These are phyloP conservation scores for Ganoderma leucocontextum DNA, from an alignment of 1,284 basidiomycete species.

Conservation along the genomic window DNA sequence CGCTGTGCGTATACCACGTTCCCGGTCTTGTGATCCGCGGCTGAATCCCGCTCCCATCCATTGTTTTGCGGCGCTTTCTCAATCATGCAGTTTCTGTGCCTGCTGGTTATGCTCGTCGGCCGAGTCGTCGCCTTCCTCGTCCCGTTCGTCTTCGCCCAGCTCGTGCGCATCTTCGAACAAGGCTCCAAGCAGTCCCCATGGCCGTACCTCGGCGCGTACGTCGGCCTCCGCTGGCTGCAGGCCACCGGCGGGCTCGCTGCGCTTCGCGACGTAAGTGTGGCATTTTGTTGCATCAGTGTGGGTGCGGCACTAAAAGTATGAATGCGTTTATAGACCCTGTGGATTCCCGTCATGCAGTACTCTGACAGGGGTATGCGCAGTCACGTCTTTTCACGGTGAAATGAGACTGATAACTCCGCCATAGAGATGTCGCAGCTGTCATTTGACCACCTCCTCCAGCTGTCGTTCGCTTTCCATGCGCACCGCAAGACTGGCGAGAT, in stretches of 20 bases:
- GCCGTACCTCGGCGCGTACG: conserved; percentile 70
- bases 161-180: conserved; percentile 69
- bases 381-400: background rate
- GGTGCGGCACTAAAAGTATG: conserved; percentile 4
- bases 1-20: conserved; percentile 56
- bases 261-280: conserved; percentile 64
- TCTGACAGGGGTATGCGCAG: conserved; percentile 65
- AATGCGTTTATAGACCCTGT: conserved; percentile 57
- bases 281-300: background rate
- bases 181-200: conserved; percentile 58
- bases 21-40: conserved; percentile 10
- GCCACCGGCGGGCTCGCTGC: conserved; percentile 77
- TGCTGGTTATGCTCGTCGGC: conserved; percentile 74
- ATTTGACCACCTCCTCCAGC: conserved; percentile 81
- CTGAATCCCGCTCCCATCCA: conserved; percentile 21
- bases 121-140: conserved; percentile 79
- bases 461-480: conserved; percentile 88
- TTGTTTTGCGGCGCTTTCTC: background rate
- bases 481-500: conserved; percentile 74
- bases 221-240: conserved; percentile 70
- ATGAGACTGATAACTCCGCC: conserved; percentile 7
- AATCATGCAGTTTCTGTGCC: conserved; percentile 60
- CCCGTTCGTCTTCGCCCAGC: conserved; percentile 76
- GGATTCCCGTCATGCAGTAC: conserved; percentile 90
- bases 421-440: conserved; percentile 82